A percentile compares a stretch with the other conserved stretches of the same genome.
These are phyloP conservation scores for Phytophthora pisi DNA, from an alignment of 352 stramenopile species.

Conservation along the genomic window DNA sequence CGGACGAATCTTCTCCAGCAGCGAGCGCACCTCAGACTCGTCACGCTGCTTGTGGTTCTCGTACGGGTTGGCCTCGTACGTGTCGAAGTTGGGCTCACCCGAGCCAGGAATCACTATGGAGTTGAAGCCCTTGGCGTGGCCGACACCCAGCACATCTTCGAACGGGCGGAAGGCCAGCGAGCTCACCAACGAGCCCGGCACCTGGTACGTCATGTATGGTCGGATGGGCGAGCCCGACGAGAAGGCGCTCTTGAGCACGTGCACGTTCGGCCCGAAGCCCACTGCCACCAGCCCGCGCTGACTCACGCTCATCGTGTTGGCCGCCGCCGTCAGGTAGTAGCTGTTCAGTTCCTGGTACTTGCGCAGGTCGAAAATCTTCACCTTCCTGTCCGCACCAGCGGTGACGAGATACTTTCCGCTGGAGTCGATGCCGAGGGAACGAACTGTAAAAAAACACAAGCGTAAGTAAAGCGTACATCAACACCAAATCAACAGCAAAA, in stretches of 20 bases:
- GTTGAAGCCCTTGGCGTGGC: conserved; percentile 87
- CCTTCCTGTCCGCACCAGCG: conserved; percentile 92
- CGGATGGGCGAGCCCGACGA: conserved; percentile 54
- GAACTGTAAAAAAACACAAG: conserved; percentile 50
- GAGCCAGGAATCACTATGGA: conserved; percentile 95
- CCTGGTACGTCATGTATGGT: conserved; percentile 92
- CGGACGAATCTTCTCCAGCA: conserved; percentile 98
- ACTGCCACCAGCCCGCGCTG: conserved; percentile 95
- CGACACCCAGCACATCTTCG: conserved; percentile 97
- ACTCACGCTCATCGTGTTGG: conserved; percentile 94
- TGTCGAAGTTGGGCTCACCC: conserved; percentile 98
- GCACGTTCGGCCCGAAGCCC: conserved; percentile 90
- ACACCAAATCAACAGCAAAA: neutral
- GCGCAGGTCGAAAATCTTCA: conserved; percentile 98
- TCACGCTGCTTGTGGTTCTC: conserved; percentile 96
- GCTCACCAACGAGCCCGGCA: conserved; percentile 85
- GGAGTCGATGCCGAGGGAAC: conserved; percentile 92
- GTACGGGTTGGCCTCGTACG: conserved; percentile 98
- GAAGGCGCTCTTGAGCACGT: conserved; percentile 94
- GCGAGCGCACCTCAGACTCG: conserved; percentile 95
- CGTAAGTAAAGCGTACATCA: conserved; percentile 9
- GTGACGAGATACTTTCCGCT: conserved; percentile 97
- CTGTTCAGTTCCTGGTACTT: conserved; percentile 96
- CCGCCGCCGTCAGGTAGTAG: conserved; percentile 91
- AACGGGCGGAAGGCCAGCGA: conserved; percentile 97